These are phyloP conservation scores for Colletotrichum chrysophilum DNA, from an alignment of 2,329 filamentous ascomycete species.

Conservation along the genomic window DNA sequence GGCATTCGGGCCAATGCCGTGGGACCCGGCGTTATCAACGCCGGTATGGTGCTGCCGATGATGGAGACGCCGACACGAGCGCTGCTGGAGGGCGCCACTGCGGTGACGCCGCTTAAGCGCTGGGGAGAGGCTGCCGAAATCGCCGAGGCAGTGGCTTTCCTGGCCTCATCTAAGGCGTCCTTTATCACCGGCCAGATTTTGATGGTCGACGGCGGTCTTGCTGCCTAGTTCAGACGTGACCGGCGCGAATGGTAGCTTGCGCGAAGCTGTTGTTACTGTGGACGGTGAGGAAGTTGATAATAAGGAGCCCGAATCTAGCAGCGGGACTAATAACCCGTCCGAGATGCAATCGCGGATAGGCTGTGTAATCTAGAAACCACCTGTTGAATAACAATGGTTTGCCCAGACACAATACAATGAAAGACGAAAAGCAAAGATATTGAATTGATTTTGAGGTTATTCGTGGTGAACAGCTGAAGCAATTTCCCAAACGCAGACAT, in stretches of 20 bases:
- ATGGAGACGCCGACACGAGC: not conserved
- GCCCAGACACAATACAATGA: not conserved
- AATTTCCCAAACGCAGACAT: not conserved
- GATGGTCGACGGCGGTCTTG: not conserved
- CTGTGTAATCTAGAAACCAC: not conserved
- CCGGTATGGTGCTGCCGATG: not conserved
- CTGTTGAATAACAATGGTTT: not conserved
- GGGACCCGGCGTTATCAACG: not conserved
- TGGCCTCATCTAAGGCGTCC: not conserved
- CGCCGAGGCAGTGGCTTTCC: not conserved
- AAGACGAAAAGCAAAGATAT: not conserved
- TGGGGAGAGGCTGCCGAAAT: not conserved
- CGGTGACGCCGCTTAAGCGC: not conserved
- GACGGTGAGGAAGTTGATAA: not conserved
- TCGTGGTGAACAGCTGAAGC: not conserved
- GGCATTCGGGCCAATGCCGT: not conserved
- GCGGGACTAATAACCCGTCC: not conserved
- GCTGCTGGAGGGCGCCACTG: not conserved
- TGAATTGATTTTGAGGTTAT: not conserved
- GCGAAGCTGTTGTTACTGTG: not conserved
- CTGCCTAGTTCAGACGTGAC: not conserved
- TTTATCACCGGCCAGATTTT: not conserved
- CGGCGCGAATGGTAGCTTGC: not conserved
- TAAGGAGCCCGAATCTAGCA: not conserved
- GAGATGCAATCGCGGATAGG: not conserved